Evolutionary conservation across 495 filamentous ascomycete genomes (phyloP).

Genomic region (Glarea lozoyensis): DNA sequence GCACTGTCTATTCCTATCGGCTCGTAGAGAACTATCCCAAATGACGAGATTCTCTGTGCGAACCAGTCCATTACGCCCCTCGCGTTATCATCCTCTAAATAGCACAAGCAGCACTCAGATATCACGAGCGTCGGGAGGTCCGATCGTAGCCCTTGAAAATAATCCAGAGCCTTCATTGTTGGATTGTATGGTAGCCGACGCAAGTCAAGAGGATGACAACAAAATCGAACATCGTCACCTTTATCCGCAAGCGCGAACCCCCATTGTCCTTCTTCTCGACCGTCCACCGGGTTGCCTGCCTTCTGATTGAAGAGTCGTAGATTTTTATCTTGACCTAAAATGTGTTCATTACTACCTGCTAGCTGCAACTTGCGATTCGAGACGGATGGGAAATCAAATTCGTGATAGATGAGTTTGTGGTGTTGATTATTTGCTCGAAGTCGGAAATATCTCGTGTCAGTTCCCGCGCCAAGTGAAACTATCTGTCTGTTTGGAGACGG

Average conservation of each 20-base stretch:
- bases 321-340: conserved; percentile 1
- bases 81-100: conserved; percentile 58
- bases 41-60: conserved; percentile 36
- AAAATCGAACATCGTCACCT: conserved; percentile 42
- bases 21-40: conserved; percentile 78
- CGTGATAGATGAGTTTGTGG: conserved; percentile 65
- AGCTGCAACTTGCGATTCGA: conserved; percentile 27
- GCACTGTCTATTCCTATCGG: conserved; percentile 74
- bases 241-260: conserved; percentile 3
- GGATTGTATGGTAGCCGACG: conserved; percentile 41
- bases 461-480: conserved; percentile 86
- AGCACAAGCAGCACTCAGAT: conserved; percentile 91
- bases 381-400: conserved; percentile 81
- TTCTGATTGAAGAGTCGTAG: background rate
- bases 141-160: conserved; percentile 26
- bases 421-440: conserved; percentile 27
- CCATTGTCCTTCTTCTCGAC: conserved; percentile 14
- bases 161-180: background rate
- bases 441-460: conserved; percentile 81
- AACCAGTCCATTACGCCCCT: conserved; percentile 59
- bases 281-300: background rate
- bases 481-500: conserved; percentile 57
- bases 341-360: conserved; percentile 4
- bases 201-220: conserved; percentile 76
- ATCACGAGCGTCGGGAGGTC: conserved; percentile 71